Evolutionary conservation across 805 yeast species (phyloP), one percentile per base, ranked within the genome.

Genomic region (Debaryomyces hansenii): DNA sequence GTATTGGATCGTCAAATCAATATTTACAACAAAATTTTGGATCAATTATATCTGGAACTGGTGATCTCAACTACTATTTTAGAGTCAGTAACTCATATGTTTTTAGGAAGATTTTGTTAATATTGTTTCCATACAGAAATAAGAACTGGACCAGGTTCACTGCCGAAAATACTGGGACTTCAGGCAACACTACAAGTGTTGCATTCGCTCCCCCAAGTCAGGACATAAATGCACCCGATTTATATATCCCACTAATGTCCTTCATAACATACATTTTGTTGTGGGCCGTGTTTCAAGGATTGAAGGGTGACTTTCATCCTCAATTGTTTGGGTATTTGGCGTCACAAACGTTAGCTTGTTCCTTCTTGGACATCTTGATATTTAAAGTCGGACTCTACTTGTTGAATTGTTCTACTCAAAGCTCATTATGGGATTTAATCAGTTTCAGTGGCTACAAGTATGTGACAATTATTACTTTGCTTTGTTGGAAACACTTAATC

Each of bases 211-310:
- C 88, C 9, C 97, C 99, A 12, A 68, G 79, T 39, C 88, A 87
- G 50, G 99, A 94, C 63, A 76, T 85, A 47, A 94, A 95, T 60
- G 95, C 98, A 0, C 99, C 99, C 2, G 99, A 94, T 64, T 78
- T 94, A 72, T 94, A 94, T 66, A 88, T 94, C 45, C 99, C 99
- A 5, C 68, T 88, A 50, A 94, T 95, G 97, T 88, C 97, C 1
- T 80, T 87, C 57, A 80, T 90, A 41, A 90, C 98, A 0, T 91
- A 91, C 60, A 84, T 92, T 42, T 70, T 94, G 49, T 75, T 89
- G 32, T 83, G 92, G 79, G 92, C 96, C 2, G 77, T 87, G 18
- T 78, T 87, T 52, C 87, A 88, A 48, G 99, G 99, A 9, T 68
- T 92, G 44, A 80, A 83, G 46, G 97, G 96, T 21, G 84, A 84